Conservation (phyloP, 495 filamentous ascomycete genomes). For the Aspergillus taichungensis region DNA sequence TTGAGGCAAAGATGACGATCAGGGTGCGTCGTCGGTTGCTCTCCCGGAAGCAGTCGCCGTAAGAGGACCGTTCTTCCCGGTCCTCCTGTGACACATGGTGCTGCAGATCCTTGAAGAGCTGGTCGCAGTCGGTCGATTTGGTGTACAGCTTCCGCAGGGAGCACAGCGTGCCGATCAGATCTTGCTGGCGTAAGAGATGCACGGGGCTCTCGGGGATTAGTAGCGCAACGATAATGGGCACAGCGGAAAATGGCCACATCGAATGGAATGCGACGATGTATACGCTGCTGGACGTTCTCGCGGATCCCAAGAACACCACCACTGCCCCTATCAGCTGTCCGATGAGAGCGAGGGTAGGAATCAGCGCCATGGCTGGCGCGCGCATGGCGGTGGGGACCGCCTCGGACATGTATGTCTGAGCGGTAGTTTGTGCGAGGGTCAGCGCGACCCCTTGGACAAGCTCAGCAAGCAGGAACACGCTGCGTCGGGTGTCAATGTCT, state of each 20-base stretch:
- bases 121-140: constrained; percentile 12
- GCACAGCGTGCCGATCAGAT: constrained; percentile 49
- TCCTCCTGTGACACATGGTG: constrained; percentile 15
- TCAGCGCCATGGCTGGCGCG: constrained; percentile 34
- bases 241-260: constrained; percentile 27
- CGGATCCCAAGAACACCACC: constrained; percentile 25
- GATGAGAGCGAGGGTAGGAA: constrained; percentile 35
- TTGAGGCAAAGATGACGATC: constrained; percentile 34
- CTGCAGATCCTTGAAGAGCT: constrained; percentile 6
- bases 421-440: constrained; percentile 30
- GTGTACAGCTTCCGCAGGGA: constrained; percentile 10
- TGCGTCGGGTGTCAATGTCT: constrained; percentile 17
- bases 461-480: constrained; percentile 24
- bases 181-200: constrained; percentile 59
- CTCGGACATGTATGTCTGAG: constrained; percentile 42
- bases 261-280: constrained; percentile 25
- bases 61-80: constrained; percentile 11
- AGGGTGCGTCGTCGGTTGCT: constrained; percentile 36
- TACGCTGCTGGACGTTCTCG: constrained; percentile 2
- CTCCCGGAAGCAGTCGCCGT: constrained; percentile 37
- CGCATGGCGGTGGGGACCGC: constrained; percentile 29
- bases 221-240: constrained; percentile 54
- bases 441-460: constrained; percentile 34
- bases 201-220: constrained; percentile 71
- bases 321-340: constrained; percentile 38